Evolutionary conservation across 805 yeast genomes (phyloP).

Genomic region (Metschnikowia arizonensis): DNA sequence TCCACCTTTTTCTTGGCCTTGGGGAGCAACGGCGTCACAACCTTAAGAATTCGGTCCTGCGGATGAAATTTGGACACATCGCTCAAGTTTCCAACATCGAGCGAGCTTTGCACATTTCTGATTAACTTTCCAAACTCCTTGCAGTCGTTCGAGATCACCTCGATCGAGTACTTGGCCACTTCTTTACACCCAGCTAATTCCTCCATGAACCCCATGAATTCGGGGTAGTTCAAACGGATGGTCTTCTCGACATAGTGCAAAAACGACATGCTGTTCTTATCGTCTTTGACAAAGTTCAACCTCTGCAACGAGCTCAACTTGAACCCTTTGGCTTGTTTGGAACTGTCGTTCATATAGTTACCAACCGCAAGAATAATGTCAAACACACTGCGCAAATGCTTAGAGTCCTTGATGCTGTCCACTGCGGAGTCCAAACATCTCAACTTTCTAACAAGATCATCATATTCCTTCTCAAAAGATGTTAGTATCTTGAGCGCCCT

Average conservation of each 20-base stretch:
- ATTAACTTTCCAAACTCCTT: slow-evolving; percentile 49
- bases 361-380: slow-evolving; percentile 70
- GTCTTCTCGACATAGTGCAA: slow-evolving; percentile 71
- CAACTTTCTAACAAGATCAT: slow-evolving; percentile 63
- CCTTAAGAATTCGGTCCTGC: slow-evolving; percentile 53
- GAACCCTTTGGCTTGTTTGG: slow-evolving; percentile 68
- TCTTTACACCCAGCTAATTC: slow-evolving; percentile 53
- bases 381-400: slow-evolving; percentile 53
- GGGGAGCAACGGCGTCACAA: slow-evolving; percentile 49
- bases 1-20: slow-evolving; percentile 53
- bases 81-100: slow-evolving; percentile 62
- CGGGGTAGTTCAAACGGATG: slow-evolving; percentile 62
- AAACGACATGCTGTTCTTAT: slow-evolving; percentile 63
- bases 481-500: slow-evolving; percentile 71
- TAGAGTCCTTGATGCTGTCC: slow-evolving; percentile 48
- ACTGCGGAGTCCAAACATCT: slow-evolving; percentile 59
- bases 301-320: slow-evolving; percentile 65
- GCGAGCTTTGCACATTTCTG: slow-evolving; percentile 47
- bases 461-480: slow-evolving; percentile 73
- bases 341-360: slow-evolving; percentile 70
- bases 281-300: slow-evolving; percentile 67
- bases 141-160: slow-evolving; percentile 58
- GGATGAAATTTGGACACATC: slow-evolving; percentile 64
- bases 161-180: slow-evolving; percentile 59
- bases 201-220: slow-evolving; percentile 54